Base-by-base conservation (phyloP, 2,329 filamentous ascomycete genomes). In the Xylariaceae sp. region DNA sequence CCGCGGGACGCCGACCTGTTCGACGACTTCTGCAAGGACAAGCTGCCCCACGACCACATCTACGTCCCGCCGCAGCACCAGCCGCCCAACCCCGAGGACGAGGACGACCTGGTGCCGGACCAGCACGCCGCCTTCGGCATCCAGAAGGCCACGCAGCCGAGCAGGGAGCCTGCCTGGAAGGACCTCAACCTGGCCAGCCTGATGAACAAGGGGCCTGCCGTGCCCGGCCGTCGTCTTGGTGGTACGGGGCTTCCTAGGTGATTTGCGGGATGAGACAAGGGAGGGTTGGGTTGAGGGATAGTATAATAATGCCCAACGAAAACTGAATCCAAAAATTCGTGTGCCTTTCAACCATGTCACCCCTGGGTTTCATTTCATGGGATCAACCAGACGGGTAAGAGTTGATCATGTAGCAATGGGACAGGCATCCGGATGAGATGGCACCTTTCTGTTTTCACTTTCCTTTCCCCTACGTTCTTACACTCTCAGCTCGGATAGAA, bases 81-180 rank as follows among this genome's bases (percentile, higher is more conserved):
- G 59, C 87, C 86, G 28, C 73, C 88, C 56, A 90, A 92, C 59
- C 86, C 87, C 0, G 86, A 92, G 62, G 86, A 92, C 59, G 85
- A 92, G 64, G 87, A 92, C 57, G 86, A 92, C 56, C 83, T 92
- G 3, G 86, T 92, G 4, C 86, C 87, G 0, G 85, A 92, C 61
- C 86, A 92, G 65, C 86, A 92, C 58, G 86, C 86, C 9, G 87
- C 86, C 0, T 92, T 92, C 59, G 87, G 86, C 27, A 92, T 94
- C 53, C 80, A 86, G 61, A 76, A 84, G 50, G 86, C 86, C 8
- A 89, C 85, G 12, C 83, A 88, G 64, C 74, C 75, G 48, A 72
- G 70, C 52, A 75, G 73, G 53, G 84, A 88, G 63, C 73, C 83
- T 1, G 80, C 79, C 6, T 94, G 86, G 86, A 83, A 82, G 57